These are phyloP conservation scores for Lepidium africanum DNA, from an alignment of 345 rosid species.

Conservation along the genomic window DNA sequence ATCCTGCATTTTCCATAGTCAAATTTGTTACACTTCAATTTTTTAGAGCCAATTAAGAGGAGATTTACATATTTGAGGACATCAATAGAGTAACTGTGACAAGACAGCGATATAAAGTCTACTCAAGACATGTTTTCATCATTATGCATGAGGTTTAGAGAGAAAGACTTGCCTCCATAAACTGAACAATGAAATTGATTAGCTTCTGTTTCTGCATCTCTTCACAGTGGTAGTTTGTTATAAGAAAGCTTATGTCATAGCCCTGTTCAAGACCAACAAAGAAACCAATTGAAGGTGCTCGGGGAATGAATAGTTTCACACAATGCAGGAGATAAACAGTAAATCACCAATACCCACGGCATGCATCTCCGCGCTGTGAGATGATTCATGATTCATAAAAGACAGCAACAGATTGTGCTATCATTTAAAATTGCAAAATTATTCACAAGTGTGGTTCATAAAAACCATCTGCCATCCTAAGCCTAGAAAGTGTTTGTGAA, in stretches of 20 bases:
- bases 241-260: slow-evolving; percentile 93
- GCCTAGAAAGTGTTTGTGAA: neutral
- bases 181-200: slow-evolving; percentile 91
- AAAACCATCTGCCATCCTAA: neutral
- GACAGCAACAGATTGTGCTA: neutral
- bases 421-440: neutral
- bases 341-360: neutral
- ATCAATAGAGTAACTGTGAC: neutral
- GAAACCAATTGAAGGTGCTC: neutral
- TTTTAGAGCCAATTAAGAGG: neutral
- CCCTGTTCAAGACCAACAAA: slow-evolving; percentile 49
- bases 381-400: slow-evolving; percentile 1
- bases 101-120: neutral
- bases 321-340: neutral
- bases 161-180: slow-evolving; percentile 82
- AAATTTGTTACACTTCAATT: neutral
- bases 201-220: slow-evolving; percentile 98
- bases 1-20: slow-evolving; percentile 51
- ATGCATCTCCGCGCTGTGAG: neutral
- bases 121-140: neutral
- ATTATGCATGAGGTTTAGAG: slow-evolving; percentile 1
- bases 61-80: neutral
- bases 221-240: slow-evolving; percentile 94
- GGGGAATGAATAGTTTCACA: neutral
- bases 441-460: neutral